Evolutionary conservation across 345 rosid genomes (phyloP).

Genomic region (Citrus glauca): DNA sequence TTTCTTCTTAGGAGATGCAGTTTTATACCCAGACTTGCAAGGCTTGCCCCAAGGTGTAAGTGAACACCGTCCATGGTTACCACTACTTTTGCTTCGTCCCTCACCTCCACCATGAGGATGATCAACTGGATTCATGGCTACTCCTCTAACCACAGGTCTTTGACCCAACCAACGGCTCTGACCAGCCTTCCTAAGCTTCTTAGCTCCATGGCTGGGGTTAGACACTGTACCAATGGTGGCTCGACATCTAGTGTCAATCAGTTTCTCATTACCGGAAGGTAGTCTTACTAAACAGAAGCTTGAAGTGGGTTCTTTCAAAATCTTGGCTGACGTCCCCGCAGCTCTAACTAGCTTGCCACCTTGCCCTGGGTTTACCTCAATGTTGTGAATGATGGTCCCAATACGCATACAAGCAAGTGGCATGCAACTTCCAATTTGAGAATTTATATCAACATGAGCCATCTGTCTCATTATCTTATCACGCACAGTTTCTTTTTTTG

Average conservation of each 20-base stretch:
- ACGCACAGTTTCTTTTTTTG: slow-evolving; percentile 29
- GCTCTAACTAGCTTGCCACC: slow-evolving; percentile 85
- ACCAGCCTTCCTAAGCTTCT: slow-evolving; percentile 84
- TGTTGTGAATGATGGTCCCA: slow-evolving; percentile 86
- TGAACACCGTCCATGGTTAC: slow-evolving; percentile 60
- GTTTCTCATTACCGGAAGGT: slow-evolving; percentile 69
- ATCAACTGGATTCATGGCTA: slow-evolving; percentile 86
- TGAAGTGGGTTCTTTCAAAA: slow-evolving; percentile 68
- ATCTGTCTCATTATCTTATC: slow-evolving; percentile 58
- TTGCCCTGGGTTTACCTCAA: slow-evolving; percentile 86
- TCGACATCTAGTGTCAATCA: slow-evolving; percentile 62
- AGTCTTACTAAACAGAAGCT: slow-evolving; percentile 51
- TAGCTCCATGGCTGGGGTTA: slow-evolving; percentile 52
- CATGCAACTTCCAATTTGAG: slow-evolving; percentile 87
- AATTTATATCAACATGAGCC: slow-evolving; percentile 76
- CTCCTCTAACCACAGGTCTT: slow-evolving; percentile 80
- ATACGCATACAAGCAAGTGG: slow-evolving; percentile 81
- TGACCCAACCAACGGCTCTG: slow-evolving; percentile 84
- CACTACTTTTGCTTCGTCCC: slow-evolving; percentile 90
- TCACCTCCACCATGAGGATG: slow-evolving; percentile 99
- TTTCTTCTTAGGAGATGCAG: slow-evolving; percentile 53
- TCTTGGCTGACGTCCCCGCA: slow-evolving; percentile 87
- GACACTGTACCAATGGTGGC: slow-evolving; percentile 83
- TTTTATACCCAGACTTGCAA: slow-evolving; percentile 67
- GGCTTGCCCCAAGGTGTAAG: slow-evolving; percentile 94